A percentile compares a stretch with the other conserved stretches of the same genome.
These are phyloP conservation scores for Paracorniculantispora psalliotae DNA, from an alignment of 2,329 filamentous ascomycete species.

Conservation along the genomic window DNA sequence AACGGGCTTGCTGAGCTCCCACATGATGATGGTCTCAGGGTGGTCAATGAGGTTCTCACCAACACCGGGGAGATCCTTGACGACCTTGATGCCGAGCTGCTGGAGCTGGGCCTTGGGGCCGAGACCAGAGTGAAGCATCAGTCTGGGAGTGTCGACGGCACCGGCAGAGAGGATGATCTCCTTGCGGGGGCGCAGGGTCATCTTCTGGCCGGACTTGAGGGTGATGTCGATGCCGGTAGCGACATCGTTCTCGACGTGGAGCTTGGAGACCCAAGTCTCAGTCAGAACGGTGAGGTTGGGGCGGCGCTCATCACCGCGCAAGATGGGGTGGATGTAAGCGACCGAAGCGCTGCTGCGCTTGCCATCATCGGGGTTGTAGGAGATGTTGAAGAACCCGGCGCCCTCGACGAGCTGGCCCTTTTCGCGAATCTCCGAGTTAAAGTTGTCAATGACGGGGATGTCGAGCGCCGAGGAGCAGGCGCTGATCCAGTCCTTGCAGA, in stretches of 20 bases:
- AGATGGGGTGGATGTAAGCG: conserved; percentile 88
- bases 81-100: conserved; percentile 49
- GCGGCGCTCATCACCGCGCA: conserved; percentile 74
- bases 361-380: conserved; percentile 86
- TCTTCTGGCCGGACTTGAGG: conserved; percentile 47
- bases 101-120: conserved; percentile 51
- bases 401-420: conserved; percentile 68
- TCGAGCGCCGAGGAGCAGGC: conserved; percentile 73
- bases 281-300: conserved; percentile 83
- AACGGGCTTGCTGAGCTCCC: conserved; percentile 74
- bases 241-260: conserved; percentile 65
- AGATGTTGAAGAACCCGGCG: conserved; percentile 85
- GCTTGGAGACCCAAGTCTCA: conserved; percentile 78
- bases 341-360: conserved; percentile 80
- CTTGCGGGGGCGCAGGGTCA: conserved; percentile 58
- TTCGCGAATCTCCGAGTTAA: conserved; percentile 76
- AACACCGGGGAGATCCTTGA: conserved; percentile 54
- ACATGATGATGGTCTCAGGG: conserved; percentile 56
- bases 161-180: conserved; percentile 80
- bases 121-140: conserved; percentile 54
- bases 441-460: conserved; percentile 78
- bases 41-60: conserved; percentile 59
- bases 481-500: conserved; percentile 85
- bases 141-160: conserved; percentile 73
- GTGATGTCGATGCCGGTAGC: conserved; percentile 71